phyloP scores from a whole-genome alignment of 805 yeast genomes.

The Lachancea dasiensis region DNA sequence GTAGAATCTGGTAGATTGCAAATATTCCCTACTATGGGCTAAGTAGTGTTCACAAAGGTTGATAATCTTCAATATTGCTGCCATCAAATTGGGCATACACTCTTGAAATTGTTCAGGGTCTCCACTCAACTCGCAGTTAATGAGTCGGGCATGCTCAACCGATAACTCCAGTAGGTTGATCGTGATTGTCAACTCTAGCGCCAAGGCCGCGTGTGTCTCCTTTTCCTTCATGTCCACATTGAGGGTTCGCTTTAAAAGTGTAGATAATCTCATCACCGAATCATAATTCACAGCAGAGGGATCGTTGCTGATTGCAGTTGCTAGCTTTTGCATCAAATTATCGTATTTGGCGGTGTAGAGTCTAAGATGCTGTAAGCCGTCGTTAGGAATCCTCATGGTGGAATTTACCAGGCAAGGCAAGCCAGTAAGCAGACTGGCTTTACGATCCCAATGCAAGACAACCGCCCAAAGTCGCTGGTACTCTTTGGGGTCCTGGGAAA shows the following conservation, averaged over 20 bases:
- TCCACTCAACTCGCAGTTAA: constrained; percentile 18
- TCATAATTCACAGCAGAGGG: constrained; percentile 12
- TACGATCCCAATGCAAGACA: constrained; percentile 30
- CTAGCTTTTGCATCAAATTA: constrained; percentile 3
- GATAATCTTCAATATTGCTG: constrained; percentile 17
- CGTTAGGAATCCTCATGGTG: constrained; percentile 13
- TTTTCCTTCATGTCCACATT: constrained; percentile 9
- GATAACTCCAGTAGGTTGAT: constrained; percentile 19
- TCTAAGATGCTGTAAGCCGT: too few species aligned
- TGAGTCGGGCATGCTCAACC: constrained; percentile 20
- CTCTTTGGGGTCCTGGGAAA: constrained; percentile 13
- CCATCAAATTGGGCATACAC: constrained; percentile 16
- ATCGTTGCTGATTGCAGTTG: constrained; percentile 3
- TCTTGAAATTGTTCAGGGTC: constrained; percentile 14
- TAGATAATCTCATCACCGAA: constrained; percentile 9
- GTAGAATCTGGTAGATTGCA: constrained; percentile 22
- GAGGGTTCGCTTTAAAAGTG: constrained; percentile 11
- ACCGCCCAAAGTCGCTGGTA: constrained; percentile 25
- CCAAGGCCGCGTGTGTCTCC: constrained; percentile 8
- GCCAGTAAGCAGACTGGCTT: constrained; percentile 25
- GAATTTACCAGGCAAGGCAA: constrained; percentile 26
- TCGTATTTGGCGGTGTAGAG: too few species aligned
- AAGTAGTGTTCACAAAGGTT: constrained; percentile 19
- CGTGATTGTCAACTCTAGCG: constrained; percentile 22
- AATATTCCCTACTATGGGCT: constrained; percentile 11